These are phyloP conservation scores for Thalassiosira profunda DNA, from an alignment of 108 stramenopile genomes.

Conservation along the genomic window DNA sequence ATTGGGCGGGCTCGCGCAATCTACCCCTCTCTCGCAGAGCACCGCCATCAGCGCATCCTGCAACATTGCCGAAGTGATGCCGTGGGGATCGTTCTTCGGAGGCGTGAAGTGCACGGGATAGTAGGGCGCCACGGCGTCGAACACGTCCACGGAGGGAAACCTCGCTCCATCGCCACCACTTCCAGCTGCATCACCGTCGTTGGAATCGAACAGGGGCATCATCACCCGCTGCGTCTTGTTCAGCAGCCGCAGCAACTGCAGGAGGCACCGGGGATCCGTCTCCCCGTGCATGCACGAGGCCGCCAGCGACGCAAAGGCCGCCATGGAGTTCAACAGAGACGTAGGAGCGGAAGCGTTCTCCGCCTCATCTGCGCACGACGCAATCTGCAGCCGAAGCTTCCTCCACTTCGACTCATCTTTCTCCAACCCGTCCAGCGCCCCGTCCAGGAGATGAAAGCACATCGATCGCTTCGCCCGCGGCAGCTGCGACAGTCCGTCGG, in stretches of 20 bases:
- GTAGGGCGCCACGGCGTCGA: conserved; percentile 89
- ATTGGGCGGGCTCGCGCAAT: too few species aligned
- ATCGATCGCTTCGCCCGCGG: conserved; percentile 74
- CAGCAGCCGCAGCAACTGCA: conserved; percentile 74
- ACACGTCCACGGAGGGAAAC: conserved; percentile 72
- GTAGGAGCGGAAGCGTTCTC: background rate
- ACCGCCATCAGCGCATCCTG: conserved; percentile 66
- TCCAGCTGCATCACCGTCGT: background rate
- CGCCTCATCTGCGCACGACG: background rate
- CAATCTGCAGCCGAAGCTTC: conserved; percentile 8
- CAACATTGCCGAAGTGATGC: conserved; percentile 75
- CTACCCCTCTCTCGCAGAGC: conserved; percentile 57
- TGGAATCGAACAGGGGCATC: conserved; percentile 27
- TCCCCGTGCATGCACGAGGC: conserved; percentile 86
- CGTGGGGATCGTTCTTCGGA: conserved; percentile 83
- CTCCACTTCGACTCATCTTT: conserved; percentile 22
- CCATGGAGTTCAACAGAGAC: conserved; percentile 29
- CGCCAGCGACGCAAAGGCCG: conserved; percentile 57
- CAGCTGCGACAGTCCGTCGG: conserved; percentile 61
- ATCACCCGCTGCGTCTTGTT: conserved; percentile 56
- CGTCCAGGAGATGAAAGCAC: conserved; percentile 69
- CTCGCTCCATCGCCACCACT: conserved; percentile 12
- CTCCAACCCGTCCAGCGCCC: conserved; percentile 45
- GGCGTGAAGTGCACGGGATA: conserved; percentile 90
- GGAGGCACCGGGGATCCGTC: conserved; percentile 88